Evolutionary conservation across 2,329 filamentous ascomycete species (phyloP).

Genomic region (Xylariaceae sp.): DNA sequence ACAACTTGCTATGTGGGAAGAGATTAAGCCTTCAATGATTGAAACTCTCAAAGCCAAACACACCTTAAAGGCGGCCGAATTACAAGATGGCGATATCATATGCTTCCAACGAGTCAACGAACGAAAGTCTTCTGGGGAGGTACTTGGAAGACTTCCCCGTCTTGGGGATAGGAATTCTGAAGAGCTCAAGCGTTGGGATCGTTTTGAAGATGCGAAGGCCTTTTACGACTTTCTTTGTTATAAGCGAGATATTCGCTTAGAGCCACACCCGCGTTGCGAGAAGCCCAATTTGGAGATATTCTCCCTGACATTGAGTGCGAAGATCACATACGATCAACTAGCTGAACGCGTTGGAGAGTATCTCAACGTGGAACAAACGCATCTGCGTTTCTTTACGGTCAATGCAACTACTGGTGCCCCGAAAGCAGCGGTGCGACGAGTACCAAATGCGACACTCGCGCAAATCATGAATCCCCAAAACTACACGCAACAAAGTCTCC

Average conservation of each 20-base stretch:
- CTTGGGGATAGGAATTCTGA: constrained; percentile 37
- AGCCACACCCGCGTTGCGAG: constrained; percentile 58
- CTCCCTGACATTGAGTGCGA: constrained; percentile 72
- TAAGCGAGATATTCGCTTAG: constrained; percentile 72
- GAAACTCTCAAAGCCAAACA: constrained; percentile 89
- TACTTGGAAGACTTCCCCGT: constrained; percentile 36
- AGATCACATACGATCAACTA: constrained; percentile 84
- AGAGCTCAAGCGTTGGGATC: constrained; percentile 42
- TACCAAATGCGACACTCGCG: constrained; percentile 63
- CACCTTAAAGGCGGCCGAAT: constrained; percentile 82
- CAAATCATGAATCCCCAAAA: constrained; percentile 74
- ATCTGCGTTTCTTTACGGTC: constrained; percentile 87
- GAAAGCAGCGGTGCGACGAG: constrained; percentile 70
- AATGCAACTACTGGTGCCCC: constrained; percentile 71
- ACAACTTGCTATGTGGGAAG: constrained; percentile 73
- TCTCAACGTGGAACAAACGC: constrained; percentile 71
- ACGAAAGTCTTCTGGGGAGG: constrained; percentile 38
- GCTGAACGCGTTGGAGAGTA: constrained; percentile 76
- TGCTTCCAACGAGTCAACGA: constrained; percentile 73
- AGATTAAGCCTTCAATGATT: constrained; percentile 98
- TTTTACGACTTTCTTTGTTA: constrained; percentile 94
- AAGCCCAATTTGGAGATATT: constrained; percentile 60
- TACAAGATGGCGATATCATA: constrained; percentile 95
- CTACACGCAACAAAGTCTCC: constrained; percentile 62
- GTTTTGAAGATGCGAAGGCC: constrained; percentile 65